Base-by-base conservation (phyloP, 1,139 yeast genomes). In the Yamadazyma dendronema region DNA sequence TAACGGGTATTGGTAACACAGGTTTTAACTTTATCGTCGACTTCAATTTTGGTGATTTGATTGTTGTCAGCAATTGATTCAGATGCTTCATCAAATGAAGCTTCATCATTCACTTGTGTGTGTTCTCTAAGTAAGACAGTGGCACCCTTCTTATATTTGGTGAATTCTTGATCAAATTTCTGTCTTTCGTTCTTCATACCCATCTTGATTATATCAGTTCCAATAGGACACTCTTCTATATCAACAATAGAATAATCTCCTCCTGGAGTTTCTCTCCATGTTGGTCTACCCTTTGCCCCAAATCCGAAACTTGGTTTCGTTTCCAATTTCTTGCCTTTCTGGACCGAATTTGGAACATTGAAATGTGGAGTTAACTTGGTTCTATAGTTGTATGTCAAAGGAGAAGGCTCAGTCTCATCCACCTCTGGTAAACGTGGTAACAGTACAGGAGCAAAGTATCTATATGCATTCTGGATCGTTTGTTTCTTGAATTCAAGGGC, bases 351-450 rank as follows among this genome's bases (percentile, higher is more conserved):
- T n/a, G 95, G 95, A 30, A 88, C 67, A 54, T 88, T 92, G 62
- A 90, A 92, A 65, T 92, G 98, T 4, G 98, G 98, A 1, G 98
- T 92, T 36, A 92, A 72, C 55, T 92, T 92, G 1, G 98, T 92
- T 56, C 98, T 71, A 62, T 92, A 92, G 31, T 72, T 71, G 56
- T 75, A 86, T 48, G 81, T 74, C 42, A 79, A 63, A 3, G 98
- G 98, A 3, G 96, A 85, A 4, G 84, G 79, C 32, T 86, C 80
- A 0, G 97, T 90, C 3, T 67, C 62, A 9, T 72, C 72, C 23
- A 92, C 67, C 8, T 54, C 65, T 0, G 96, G 96, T 17, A 84
- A 56, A 9, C 61, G 56, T 2, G 60, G 57, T 3, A 67, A 48
- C 37, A 79, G 58, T 12, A 46, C 46, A 1, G 72, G 70, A 1